Evolutionary conservation across 352 stramenopile genomes (phyloP).

Genomic region (Phytophthora pseudosyringae): DNA sequence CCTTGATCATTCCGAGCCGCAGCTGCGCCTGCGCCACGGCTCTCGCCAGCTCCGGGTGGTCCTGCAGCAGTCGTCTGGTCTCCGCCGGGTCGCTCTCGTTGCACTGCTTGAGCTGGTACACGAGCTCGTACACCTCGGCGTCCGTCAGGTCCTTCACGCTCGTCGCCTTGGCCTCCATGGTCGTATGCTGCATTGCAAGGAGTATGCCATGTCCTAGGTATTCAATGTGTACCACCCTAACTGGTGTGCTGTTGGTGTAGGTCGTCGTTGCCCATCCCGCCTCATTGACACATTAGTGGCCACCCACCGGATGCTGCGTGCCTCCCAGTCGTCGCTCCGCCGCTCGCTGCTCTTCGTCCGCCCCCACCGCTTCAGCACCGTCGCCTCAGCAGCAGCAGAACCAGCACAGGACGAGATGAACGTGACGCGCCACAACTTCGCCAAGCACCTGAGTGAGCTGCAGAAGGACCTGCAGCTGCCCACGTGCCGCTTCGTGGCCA

Average conservation of each 20-base stretch:
- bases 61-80: slow-evolving; percentile 70
- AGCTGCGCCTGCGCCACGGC: slow-evolving; percentile 77
- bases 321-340: slow-evolving; percentile 34
- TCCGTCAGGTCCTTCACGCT: slow-evolving; percentile 60
- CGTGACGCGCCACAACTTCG: slow-evolving; percentile 85
- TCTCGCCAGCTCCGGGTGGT: slow-evolving; percentile 77
- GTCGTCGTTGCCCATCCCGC: not conserved
- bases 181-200: not conserved
- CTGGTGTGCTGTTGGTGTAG: slow-evolving; percentile 15
- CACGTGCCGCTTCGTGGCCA: slow-evolving; percentile 77
- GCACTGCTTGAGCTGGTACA: slow-evolving; percentile 83
- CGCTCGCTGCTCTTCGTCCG: slow-evolving; percentile 27
- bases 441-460: slow-evolving; percentile 58
- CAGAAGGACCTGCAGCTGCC: slow-evolving; percentile 63
- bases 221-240: not conserved
- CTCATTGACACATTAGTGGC: slow-evolving; percentile 20
- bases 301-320: slow-evolving; percentile 42
- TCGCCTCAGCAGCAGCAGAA: slow-evolving; percentile 1
- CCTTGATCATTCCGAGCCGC: slow-evolving; percentile 75
- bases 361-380: slow-evolving; percentile 18
- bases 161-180: slow-evolving; percentile 38
- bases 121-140: slow-evolving; percentile 74
- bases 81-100: slow-evolving; percentile 81
- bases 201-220: not conserved
- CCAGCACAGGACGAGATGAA: slow-evolving; percentile 53